Conservation (phyloP, 257 asterid species). For the Knoxia roxburghii region DNA sequence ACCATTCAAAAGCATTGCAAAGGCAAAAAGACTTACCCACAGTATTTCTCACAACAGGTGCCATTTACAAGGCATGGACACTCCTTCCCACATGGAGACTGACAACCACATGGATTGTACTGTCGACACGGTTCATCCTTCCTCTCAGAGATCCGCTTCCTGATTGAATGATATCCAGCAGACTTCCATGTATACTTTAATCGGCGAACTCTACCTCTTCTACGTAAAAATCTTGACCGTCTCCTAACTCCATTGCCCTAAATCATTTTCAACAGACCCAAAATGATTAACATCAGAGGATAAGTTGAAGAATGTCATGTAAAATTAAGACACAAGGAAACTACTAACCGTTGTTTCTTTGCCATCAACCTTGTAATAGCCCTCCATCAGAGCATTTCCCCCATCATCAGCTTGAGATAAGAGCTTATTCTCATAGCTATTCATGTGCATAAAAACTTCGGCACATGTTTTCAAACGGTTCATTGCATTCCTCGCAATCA, state of each 20-base stretch:
- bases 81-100: constrained; percentile 84
- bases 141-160: constrained; percentile 82
- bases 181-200: constrained; percentile 89
- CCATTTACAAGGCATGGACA: constrained; percentile 82
- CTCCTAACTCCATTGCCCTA: constrained; percentile 83
- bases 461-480: constrained; percentile 74
- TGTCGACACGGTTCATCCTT: constrained; percentile 95
- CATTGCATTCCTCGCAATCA: constrained; percentile 90
- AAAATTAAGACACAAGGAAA: constrained; percentile 20
- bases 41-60: constrained; percentile 91
- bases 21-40: constrained; percentile 63
- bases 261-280: constrained; percentile 13
- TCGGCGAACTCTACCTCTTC: constrained; percentile 91
- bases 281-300: neutral
- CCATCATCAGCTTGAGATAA: constrained; percentile 46
- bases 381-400: constrained; percentile 39
- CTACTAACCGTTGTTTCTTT: constrained; percentile 59
- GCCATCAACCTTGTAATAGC: constrained; percentile 60
- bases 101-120: constrained; percentile 90
- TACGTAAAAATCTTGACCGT: constrained; percentile 79
- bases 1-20: neutral
- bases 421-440: constrained; percentile 51
- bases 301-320: constrained; percentile 11
- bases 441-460: constrained; percentile 77
- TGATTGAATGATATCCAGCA: constrained; percentile 79